Evolutionary conservation across 1,139 yeast species (phyloP), one percentile per base, ranked within the genome.

Genomic region (Candida gigantensis): DNA sequence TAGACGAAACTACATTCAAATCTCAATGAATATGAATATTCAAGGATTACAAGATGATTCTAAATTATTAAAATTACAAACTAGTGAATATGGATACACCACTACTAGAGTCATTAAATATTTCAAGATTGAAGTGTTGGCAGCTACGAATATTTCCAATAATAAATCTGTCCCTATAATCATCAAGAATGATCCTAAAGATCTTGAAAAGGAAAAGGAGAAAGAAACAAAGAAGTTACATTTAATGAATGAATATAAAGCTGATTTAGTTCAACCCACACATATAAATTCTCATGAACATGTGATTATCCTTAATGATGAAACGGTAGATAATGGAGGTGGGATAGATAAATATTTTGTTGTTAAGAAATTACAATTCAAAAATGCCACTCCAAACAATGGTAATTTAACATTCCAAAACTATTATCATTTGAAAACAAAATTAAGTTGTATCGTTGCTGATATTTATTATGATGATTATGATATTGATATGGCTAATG

Each of bases 351-450:
- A 61, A 37, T 68, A 51, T 43, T 65, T 57, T 44, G 53, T 61
- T 14, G 57, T 70, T 24, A 65, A 61, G 49, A 74, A 63, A 56
- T 64, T 78, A 45, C 83, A 79, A 52, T 80, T 80, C 53, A 70
- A 75, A 36, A 76, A 70, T 44, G 84, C 85, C 10, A 80, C 86
- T 0, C 81, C 84, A 4, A 79, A 79, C 50, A 79, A 79, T 49
- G 84, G 84, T 10, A 77, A 80, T 44, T 62, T 68, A 28, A 65
- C 74, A 11, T 68, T 72, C 42, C 84, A 78, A 47, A 78, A 79
- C 47, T 80, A 76, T 49, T 79, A 75, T 49, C 74, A 71, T 41
- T 58, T 80, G 20, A 60, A 65, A 13, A 65, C 77, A 9, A 61
- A 67, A 35, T 57, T 78, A 13, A 66, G 68, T 44, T 74, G 74